These are phyloP conservation scores for Penicillium sp. DNA, from an alignment of 2,329 filamentous ascomycete genomes.

Conservation along the genomic window DNA sequence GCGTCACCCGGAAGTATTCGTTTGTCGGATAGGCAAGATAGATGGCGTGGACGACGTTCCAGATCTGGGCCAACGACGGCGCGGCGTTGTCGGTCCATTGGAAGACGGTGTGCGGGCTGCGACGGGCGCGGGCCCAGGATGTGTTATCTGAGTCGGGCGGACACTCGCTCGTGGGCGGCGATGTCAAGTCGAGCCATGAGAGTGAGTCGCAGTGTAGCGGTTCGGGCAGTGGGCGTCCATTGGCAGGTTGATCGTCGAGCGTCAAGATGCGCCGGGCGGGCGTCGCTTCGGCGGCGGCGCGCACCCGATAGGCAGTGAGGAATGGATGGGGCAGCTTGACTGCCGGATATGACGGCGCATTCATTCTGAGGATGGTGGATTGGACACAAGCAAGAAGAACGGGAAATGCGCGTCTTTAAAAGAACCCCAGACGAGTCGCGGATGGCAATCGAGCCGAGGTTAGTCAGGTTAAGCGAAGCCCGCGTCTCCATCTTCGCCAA, in stretches of 20 bases:
- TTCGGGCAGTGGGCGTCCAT: constrained; percentile 35
- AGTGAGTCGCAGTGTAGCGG: constrained; percentile 41
- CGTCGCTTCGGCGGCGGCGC: constrained; percentile 25
- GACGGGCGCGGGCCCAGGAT: constrained; percentile 46
- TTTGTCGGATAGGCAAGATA: constrained; percentile 44
- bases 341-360: constrained; percentile 38
- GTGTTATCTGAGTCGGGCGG: constrained; percentile 27
- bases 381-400: too few relatives aligned
- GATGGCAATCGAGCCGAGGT: too few relatives aligned
- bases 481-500: too few relatives aligned
- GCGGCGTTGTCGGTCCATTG: constrained; percentile 38
- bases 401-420: too few relatives aligned
- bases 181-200: constrained; percentile 39
- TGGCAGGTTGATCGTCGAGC: constrained; percentile 32
- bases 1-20: constrained; percentile 46
- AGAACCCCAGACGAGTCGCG: too few relatives aligned
- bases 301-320: constrained; percentile 45
- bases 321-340: constrained; percentile 50
- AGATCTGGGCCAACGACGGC: constrained; percentile 48
- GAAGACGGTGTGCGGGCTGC: constrained; percentile 44
- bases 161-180: constrained; percentile 14
- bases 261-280: constrained; percentile 31
- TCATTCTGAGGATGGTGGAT: too few relatives aligned
- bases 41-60: constrained; percentile 49
- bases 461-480: too few relatives aligned